Base-by-base conservation (phyloP, 352 stramenopile species). In the Globisporangium recalcitrans region DNA sequence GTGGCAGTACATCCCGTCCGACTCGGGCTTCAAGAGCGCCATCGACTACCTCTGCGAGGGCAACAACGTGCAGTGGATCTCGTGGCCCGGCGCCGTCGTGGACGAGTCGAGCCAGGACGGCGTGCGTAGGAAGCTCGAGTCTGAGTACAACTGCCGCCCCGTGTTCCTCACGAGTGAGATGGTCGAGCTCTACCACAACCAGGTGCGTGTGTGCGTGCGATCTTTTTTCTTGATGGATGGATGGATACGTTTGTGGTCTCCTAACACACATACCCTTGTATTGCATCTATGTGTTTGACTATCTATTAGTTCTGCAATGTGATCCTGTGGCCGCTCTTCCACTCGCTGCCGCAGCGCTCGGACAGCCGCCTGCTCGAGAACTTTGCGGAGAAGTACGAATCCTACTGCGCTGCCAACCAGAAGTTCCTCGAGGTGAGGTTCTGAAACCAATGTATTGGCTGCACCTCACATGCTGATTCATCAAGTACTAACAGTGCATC, bases 61-160 rank as follows among this genome's bases (percentile, higher is more conserved):
- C 52, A 93, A 96, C 68, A 76, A 90, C n/a, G 86, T 96, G 63
- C 69, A 90, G 24, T 97, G 90, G 90, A 87, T 97, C 52, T 92
- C 88, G 49, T 97, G 90, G 90, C 80, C 91, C 0, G 88, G 86
- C 21, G 85, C 78, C 9, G 77, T 83, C 13, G 83, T 96, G 38
- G 79, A 88, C 60, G 83, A 91, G 62, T 87, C 76, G 13, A 93
- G 90, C 56, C 82, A 85, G 52, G 84, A 92, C 64, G 72, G 82
- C 36, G 82, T 89, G 52, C 71, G 86, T 47, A 73, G 79, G 48
- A 85, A 82, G 29, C 77, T 97, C 19, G 80, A 95, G 69, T 58
- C 80, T 55, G 87, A 97, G 48, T 89, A 89, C 69, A 83, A 85
- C 27, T 96, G 85, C 62, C 82, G 83, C 29, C 88, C 89, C 0